Conservation (phyloP, 495 filamentous ascomycete genomes). For the Daldinia loculata region DNA sequence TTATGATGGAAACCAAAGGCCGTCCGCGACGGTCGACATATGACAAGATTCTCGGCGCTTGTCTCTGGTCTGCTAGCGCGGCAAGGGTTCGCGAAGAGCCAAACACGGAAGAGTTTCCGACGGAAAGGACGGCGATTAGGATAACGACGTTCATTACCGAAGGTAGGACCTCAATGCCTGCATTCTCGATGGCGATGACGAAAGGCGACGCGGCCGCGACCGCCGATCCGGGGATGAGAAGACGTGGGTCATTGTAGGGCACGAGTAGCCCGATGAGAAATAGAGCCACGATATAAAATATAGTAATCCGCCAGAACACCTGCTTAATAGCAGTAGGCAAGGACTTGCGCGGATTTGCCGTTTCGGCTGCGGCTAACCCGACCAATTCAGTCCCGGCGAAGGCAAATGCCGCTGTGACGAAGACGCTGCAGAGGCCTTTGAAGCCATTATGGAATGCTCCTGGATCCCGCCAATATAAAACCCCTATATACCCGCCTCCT, state of each 20-base stretch:
- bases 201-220: constrained; percentile 80
- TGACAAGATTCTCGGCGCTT: constrained; percentile 76
- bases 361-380: constrained; percentile 88
- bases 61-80: constrained; percentile 84
- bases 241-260: constrained; percentile 68
- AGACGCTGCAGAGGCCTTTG: constrained; percentile 92
- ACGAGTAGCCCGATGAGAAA: constrained; percentile 78
- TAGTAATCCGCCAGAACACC: constrained; percentile 93
- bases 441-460: constrained; percentile 93
- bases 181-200: constrained; percentile 85
- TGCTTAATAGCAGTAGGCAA: constrained; percentile 89
- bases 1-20: constrained; percentile 74
- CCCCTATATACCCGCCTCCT: constrained; percentile 80
- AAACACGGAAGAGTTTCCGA: constrained; percentile 88
- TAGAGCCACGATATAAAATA: constrained; percentile 85
- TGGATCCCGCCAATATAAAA: constrained; percentile 80
- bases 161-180: constrained; percentile 76
- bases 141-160: constrained; percentile 93
- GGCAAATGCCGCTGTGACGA: constrained; percentile 91
- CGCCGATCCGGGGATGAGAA: constrained; percentile 66
- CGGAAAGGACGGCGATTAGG: constrained; percentile 84
- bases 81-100: constrained; percentile 87
- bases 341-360: constrained; percentile 84
- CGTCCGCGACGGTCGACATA: constrained; percentile 88
- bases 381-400: constrained; percentile 96